Evolutionary conservation across 208 protist genomes (phyloP), one percentile per base, ranked within the genome.

Genomic region (Lotmaria passim): DNA sequence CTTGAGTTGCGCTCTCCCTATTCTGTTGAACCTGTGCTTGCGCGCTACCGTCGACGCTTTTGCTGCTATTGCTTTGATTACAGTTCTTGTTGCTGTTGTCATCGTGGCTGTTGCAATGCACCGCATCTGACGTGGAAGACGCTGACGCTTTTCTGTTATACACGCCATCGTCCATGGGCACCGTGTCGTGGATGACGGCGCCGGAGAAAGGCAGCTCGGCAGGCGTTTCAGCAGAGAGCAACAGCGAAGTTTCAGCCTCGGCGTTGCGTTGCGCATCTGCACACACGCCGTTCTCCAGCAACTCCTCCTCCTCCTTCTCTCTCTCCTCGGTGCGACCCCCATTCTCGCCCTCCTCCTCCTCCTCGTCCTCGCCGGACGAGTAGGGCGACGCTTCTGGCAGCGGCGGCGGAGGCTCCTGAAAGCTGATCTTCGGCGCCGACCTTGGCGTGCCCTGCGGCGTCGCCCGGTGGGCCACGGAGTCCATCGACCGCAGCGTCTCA

Each of bases 401-500:
- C 36, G 53, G 23, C 21, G 47, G n/a, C 15, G 57, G 17, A 11
- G 39, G n/a, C 47, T 24, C 34, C 63, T 47, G 31, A 26, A 63
- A n/a, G 38, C 47, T n/a, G n/a, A 62, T 30, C 34, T 23, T 62
- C 17, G 63, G 51, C 7, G 60, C 48, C 24, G 52, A 50, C 30
- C 23, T 62, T 14, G 63, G 59, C 7, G 60, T 48, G n/a, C 31
- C 41, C 17, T 57, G 26, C 21, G 62, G 44, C 1, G 70, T 56
- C 30, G 47, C 26, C 17, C 41, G 52, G 69, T 68, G 69, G 12
- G 21, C 6, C 33, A 24, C n/a, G 2, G 34, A 51, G 39, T 69
- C 61, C 43, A 50, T 48, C 36, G 51, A 55, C 17, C 76, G 78
- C 39, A 75, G 24, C 31, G 87, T 86, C 63, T 85, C 78, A 69